Evolutionary conservation across 768 basidiomycete genomes (phyloP).

Genomic region (Suillus hirtellus): DNA sequence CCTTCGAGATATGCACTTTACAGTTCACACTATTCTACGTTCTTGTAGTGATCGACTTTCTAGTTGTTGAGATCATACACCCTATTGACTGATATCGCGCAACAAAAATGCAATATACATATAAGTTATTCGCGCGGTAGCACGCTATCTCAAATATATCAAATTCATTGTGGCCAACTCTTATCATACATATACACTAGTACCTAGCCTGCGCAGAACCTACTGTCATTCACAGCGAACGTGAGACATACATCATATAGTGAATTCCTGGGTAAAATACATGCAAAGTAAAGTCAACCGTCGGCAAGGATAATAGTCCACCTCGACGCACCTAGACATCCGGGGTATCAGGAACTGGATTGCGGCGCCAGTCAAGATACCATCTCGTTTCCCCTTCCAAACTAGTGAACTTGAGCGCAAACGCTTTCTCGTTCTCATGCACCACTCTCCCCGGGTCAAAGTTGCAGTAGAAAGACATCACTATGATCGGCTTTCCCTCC

Average conservation of each 20-base stretch:
- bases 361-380: conserved; percentile 4
- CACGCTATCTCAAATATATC: background rate
- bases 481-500: background rate
- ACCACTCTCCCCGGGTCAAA: background rate
- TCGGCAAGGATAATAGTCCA: background rate
- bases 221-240: background rate
- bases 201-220: background rate
- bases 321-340: background rate
- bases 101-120: background rate
- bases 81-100: background rate
- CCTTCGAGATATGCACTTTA: background rate
- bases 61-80: background rate
- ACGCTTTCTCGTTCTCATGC: background rate
- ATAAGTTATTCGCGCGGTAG: background rate
- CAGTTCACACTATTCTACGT: background rate
- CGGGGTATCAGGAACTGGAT: background rate
- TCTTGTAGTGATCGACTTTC: background rate
- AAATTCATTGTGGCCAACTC: background rate
- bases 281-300: background rate
- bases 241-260: background rate
- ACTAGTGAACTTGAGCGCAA: background rate
- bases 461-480: conserved; percentile 6
- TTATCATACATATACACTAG: background rate
- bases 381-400: background rate
- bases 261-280: background rate